Evolutionary conservation across 176 grass and related monocot genomes (phyloP), one percentile per base, ranked within the genome.

Genomic region (Guadua angustifolia): DNA sequence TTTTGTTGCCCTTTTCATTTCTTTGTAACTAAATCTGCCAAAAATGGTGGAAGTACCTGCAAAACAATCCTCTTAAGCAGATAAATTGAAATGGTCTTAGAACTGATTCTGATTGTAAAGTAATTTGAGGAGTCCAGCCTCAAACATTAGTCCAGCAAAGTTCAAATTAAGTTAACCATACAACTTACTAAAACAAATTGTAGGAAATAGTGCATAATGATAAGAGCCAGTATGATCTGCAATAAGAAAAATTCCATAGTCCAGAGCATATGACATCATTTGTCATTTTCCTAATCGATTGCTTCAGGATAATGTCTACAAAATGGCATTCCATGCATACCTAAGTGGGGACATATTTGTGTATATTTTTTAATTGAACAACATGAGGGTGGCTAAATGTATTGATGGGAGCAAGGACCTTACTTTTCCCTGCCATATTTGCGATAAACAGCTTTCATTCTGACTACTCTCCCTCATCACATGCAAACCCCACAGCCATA

Each of bases 1-100:
- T 65, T 21, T 52, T 53, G 95, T 93, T 45, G 95, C 95, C 68
- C 83, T 98, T 85, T 87, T 98, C 63, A 91, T 90, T 88, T 95
- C 93, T 66, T 82, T 85, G 80, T 92, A 81, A 87, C 67, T 98
- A 55, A 90, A 95, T 83, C 82, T 91, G 44, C 71, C 65, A 79
- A 93, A 95, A 79, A 95, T 88, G 16, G 67, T 61, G 42, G 87
- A 86, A 76, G 71, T 79, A 43, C 87, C 95, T 98, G 90, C 68
- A 88, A 90, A 91, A 84, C 7, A 36, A 86, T 71, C 13, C 29
- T 65, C n/a, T 85, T 82, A 89, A 79, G 17, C 11, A 78, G 43
- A 77, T 69, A 63, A 47, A 47, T 47, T 66, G 72, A 79, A 86
- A 85, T 33, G 15, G 2, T 65, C 69, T 33, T 75, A 36, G n/a